A percentile compares a stretch with the other conserved stretches of the same genome.
Evolutionary conservation across 148 eudicot genomes (phyloP).

Genomic region (Polygonum maritimum): DNA sequence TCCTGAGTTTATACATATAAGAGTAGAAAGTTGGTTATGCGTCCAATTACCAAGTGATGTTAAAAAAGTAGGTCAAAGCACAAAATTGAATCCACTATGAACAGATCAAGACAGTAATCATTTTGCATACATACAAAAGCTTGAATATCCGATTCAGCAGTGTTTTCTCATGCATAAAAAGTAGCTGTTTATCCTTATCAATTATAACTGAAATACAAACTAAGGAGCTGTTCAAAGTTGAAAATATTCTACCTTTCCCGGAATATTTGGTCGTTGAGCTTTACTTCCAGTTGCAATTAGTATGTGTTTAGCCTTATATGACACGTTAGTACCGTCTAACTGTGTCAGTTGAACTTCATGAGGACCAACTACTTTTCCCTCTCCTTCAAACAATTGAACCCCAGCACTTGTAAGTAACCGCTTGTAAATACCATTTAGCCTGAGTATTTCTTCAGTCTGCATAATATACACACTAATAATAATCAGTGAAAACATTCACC

Average conservation of each 20-base stretch:
- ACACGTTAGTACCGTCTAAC: constrained; percentile 77
- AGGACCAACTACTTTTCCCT: constrained; percentile 79
- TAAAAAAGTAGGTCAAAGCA: not conserved
- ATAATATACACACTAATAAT: not conserved
- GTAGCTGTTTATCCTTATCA: too few species aligned
- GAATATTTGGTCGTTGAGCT: constrained; percentile 67
- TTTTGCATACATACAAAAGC: not conserved
- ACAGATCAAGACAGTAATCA: not conserved
- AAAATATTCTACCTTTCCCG: constrained; percentile 53
- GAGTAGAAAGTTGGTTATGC: not conserved
- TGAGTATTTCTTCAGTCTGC: constrained; percentile 84
- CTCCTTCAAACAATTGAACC: constrained; percentile 91
- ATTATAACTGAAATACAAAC: too few species aligned
- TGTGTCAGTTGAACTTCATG: constrained; percentile 91
- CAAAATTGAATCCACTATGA: not conserved
- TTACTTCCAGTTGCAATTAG: constrained; percentile 96
- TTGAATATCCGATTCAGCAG: not conserved
- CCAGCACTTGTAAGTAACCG: constrained; percentile 79
- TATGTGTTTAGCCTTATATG: constrained; percentile 80
- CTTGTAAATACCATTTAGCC: constrained; percentile 81
- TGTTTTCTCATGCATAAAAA: not conserved
- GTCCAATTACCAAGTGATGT: not conserved
- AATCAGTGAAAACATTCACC: not conserved
- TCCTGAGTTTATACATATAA: constrained; percentile 33
- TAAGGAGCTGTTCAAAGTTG: not conserved